Base-by-base conservation (phyloP, 176 grass and related monocot genomes). In the Aegilops longissima region DNA sequence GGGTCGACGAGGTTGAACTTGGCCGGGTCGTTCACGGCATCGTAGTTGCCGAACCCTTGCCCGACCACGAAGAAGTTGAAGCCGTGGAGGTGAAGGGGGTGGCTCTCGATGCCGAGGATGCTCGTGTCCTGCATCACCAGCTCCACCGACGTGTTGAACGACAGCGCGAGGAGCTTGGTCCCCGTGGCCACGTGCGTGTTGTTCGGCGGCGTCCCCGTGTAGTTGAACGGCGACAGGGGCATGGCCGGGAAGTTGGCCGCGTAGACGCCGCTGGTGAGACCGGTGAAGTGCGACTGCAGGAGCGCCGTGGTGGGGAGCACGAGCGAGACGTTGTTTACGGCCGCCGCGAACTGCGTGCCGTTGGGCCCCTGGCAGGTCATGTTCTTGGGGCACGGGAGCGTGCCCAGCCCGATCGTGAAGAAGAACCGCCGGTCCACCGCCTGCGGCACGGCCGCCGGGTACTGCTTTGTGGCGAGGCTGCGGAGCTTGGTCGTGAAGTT, bases 31-130 rank as follows among this genome's bases (percentile, higher is more conserved):
- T 88, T 94, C 3, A 23, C 18, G 0, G 85, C 59, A 52, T 97
- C 87, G 34, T 92, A 94, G 67, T 94, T 97, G 62, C 90, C 95
- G 30, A 91, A 90, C 1, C 95, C 95, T 64, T 66, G 86, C 1
- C 92, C 92, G n/a, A 97, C 61, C 0, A 94, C 95, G 80, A 90
- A 97, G 90, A 91, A 97, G 77, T 97, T 97, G 90, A 73, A 94
- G 39, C 95, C 95, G 35, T 97, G 95, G n/a, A 97, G 86, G 71
- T 97, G 95, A 38, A 97, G 83, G 0, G 95, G 95, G 88, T 97
- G 92, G 90, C 92, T 97, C 87, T 97, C 95, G 14, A 35, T 23
- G 35, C 92, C 92, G n/a, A 90, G 81, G 25, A 94, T 83, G 78
- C 90, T 91, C 16, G 95, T 97, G 83, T 80, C 95, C 80, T 97